These are phyloP conservation scores for Pochonia chlamydosporia DNA, from an alignment of 2,329 filamentous ascomycete species.

Conservation along the genomic window DNA sequence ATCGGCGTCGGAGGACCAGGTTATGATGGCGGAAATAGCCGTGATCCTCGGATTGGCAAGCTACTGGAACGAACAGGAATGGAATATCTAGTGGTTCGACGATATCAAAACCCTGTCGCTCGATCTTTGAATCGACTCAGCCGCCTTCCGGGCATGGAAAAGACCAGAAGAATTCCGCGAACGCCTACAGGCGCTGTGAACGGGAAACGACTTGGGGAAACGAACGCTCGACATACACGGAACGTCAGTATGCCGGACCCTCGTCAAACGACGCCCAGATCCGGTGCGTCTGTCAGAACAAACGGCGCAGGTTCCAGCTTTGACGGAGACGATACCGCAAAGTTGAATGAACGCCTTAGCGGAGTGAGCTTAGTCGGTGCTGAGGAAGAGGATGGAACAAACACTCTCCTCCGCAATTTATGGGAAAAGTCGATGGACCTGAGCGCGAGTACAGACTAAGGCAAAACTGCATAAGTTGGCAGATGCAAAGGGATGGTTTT, in stretches of 20 bases:
- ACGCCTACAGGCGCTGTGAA: conserved; percentile 31
- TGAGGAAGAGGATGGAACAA: conserved; percentile 45
- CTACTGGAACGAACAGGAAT: conserved; percentile 64
- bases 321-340: conserved; percentile 38
- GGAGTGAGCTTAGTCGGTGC: conserved; percentile 44
- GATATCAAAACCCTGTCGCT: conserved; percentile 65
- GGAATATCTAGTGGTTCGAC: conserved; percentile 68
- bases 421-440: conserved; percentile 58
- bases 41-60: conserved; percentile 58
- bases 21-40: conserved; percentile 44
- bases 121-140: conserved; percentile 47
- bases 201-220: conserved; percentile 26
- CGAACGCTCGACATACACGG: conserved; percentile 27
- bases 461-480: neutral
- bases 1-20: conserved; percentile 47
- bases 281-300: conserved; percentile 29
- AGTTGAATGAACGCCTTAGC: conserved; percentile 38
- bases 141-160: conserved; percentile 45
- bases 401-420: conserved; percentile 47
- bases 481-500: too few species aligned
- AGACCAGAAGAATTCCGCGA: conserved; percentile 42
- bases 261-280: conserved; percentile 23
- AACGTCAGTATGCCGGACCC: conserved; percentile 33
- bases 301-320: conserved; percentile 38
- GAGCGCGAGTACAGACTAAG: conserved; percentile 39